These are phyloP conservation scores for Rhizopogon salebrosus DNA, from an alignment of 768 basidiomycete species.

Conservation along the genomic window DNA sequence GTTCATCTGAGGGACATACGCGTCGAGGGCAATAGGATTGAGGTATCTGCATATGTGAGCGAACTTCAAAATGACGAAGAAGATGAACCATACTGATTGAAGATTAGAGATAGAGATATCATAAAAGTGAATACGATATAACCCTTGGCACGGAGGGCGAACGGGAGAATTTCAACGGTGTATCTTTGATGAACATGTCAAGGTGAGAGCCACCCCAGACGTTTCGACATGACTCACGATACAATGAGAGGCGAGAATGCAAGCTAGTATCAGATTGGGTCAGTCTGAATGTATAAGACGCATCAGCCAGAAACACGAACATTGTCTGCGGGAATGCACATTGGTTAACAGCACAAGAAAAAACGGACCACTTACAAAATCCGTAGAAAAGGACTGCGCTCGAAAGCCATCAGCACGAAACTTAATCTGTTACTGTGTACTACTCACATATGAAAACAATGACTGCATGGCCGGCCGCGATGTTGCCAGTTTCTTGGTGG, in stretches of 20 bases:
- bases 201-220: background rate
- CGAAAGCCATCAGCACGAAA: background rate
- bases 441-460: conserved; percentile 41
- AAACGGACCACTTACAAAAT: conserved; percentile 23
- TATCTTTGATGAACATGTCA: conserved; percentile 19
- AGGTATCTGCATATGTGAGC: conserved; percentile 22
- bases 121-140: conserved; percentile 34
- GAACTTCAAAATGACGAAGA: conserved; percentile 14
- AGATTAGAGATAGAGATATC: conserved; percentile 34
- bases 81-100: conserved; percentile 34
- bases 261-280: conserved; percentile 14
- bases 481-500: conserved; percentile 21
- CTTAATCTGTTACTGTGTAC: no score
- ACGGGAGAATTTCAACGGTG: conserved; percentile 40
- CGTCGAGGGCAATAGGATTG: conserved; percentile 31
- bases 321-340: conserved; percentile 19
- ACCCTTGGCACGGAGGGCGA: conserved; percentile 35
- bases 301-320: conserved; percentile 12
- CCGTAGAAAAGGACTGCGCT: conserved; percentile 33
- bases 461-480: conserved; percentile 34
- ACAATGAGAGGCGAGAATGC: conserved; percentile 39
- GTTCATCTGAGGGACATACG: conserved; percentile 5
- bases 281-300: background rate
- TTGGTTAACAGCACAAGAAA: background rate
- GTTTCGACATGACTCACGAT: conserved; percentile 17